Percentiles rank a stretch among this genome's conserved stretches.
Conservation (phyloP, 2,329 filamentous ascomycete genomes). For the Bipolaris oryzae region DNA sequence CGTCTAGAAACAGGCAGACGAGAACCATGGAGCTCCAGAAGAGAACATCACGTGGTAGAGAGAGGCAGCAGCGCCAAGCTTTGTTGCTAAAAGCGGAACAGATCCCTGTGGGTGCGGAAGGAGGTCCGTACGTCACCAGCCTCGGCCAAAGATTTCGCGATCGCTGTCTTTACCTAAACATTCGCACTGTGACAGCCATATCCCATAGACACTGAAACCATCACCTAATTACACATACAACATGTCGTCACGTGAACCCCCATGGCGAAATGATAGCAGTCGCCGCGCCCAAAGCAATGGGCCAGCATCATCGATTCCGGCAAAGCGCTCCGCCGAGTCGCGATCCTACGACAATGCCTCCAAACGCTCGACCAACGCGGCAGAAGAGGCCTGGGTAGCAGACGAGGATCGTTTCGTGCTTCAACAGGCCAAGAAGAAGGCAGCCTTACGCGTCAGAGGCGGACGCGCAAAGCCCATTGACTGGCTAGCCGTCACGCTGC, state of each 20-base stretch:
- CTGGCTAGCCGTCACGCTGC: conserved; percentile 87
- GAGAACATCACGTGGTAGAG: not conserved
- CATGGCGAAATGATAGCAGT: conserved; percentile 40
- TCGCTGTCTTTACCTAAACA: not conserved
- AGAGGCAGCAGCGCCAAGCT: conserved; percentile 22
- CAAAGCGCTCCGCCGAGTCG: conserved; percentile 53
- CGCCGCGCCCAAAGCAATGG: conserved; percentile 28
- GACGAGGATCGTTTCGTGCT: conserved; percentile 96
- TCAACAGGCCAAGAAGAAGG: conserved; percentile 97
- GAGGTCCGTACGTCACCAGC: conserved; percentile 28
- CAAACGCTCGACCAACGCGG: conserved; percentile 54
- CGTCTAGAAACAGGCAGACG: not conserved
- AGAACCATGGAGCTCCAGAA: not conserved
- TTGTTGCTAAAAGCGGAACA: conserved; percentile 5
- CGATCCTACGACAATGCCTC: conserved; percentile 46
- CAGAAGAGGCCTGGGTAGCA: conserved; percentile 74
- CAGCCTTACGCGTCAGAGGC: conserved; percentile 90
- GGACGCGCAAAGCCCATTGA: conserved; percentile 91
- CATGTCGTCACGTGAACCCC: conserved; percentile 44
- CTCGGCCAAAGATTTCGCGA: conserved; percentile 24
- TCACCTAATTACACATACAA: not conserved
- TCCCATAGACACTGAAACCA: not conserved
- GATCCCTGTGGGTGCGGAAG: conserved; percentile 14
- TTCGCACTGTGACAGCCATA: not conserved
- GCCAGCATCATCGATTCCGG: conserved; percentile 41